Conservation (phyloP, 2,329 filamentous ascomycete species). For the Trichophyton equinum region DNA sequence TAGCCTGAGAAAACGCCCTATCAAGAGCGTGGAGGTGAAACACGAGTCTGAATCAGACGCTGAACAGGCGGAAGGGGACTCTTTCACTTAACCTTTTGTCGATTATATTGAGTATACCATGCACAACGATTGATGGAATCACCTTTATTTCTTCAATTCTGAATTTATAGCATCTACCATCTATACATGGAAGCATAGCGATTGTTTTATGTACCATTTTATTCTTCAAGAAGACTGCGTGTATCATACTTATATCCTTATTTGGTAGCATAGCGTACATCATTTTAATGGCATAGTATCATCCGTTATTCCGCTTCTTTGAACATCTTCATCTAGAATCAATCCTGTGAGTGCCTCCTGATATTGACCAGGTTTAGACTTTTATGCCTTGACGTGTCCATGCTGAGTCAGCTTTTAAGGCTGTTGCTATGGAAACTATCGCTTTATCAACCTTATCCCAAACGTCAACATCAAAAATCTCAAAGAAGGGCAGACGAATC, state of each 20-base stretch:
- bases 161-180: neutral
- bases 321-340: too few species aligned
- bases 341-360: neutral
- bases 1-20: neutral
- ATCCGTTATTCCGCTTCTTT: neutral
- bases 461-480: neutral
- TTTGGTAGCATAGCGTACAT: neutral
- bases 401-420: neutral
- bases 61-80: neutral
- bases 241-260: neutral
- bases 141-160: neutral
- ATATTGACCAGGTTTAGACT: neutral
- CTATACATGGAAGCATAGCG: neutral
- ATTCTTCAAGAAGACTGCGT: neutral
- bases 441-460: neutral
- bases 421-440: slow-evolving; percentile 6
- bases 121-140: neutral
- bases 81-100: neutral
- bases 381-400: neutral
- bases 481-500: neutral
- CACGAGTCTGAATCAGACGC: neutral
- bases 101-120: neutral
- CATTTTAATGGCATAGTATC: neutral
- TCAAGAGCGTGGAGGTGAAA: neutral
- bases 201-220: neutral